These are phyloP conservation scores for Eutypa lata DNA, from an alignment of 2,329 filamentous ascomycete genomes.

Conservation along the genomic window DNA sequence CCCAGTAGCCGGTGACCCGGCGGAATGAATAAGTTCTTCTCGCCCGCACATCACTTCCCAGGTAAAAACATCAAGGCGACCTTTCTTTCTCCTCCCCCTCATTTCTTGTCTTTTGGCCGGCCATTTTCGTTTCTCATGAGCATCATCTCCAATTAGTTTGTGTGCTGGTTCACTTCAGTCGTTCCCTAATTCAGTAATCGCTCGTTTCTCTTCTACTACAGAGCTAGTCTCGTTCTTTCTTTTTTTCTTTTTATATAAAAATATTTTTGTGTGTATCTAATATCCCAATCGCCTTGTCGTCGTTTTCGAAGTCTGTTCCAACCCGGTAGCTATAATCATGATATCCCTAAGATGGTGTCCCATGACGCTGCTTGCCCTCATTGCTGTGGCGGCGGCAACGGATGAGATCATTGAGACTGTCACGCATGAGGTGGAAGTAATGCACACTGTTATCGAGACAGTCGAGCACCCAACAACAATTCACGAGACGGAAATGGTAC, in stretches of 20 bases:
- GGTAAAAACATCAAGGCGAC: neutral
- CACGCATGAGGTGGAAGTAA: neutral
- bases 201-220: neutral
- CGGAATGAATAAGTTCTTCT: neutral
- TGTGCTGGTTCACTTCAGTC: slow-evolving; percentile 1
- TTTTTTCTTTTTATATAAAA: neutral
- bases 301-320: neutral
- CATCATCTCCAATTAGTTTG: neutral
- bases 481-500: neutral
- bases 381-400: neutral
- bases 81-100: neutral
- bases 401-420: neutral
- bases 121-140: neutral
- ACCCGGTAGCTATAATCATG: neutral
- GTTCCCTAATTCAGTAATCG: neutral
- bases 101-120: neutral
- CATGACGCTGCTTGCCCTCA: neutral
- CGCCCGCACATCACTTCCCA: neutral
- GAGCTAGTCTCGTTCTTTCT: neutral
- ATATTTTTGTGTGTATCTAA: neutral
- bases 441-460: neutral
- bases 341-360: neutral
- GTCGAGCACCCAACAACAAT: neutral
- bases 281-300: neutral
- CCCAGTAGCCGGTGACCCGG: neutral